phyloP scores from a whole-genome alignment of 805 yeast species.

The Ogataea degrootiae region DNA sequence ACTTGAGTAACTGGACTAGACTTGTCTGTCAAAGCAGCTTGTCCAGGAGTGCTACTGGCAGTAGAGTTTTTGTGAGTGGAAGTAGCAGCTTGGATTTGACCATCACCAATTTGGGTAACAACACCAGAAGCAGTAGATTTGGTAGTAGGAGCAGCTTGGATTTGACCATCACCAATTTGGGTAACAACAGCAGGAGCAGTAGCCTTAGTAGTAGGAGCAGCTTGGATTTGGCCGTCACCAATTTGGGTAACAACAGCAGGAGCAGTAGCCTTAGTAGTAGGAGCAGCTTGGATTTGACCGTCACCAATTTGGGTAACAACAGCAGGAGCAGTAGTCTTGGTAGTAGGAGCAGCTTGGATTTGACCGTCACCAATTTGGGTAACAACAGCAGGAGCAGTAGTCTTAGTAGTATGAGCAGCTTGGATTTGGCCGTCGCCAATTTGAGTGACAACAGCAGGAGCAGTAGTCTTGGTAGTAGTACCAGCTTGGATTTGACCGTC shows the following conservation, averaged over 20 bases:
- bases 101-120: slow-evolving; percentile 36
- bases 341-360: slow-evolving; percentile 42
- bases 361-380: slow-evolving; percentile 63
- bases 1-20: slow-evolving; percentile 26
- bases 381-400: slow-evolving; percentile 35
- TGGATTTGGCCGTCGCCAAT: slow-evolving; percentile 54
- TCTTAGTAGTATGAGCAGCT: slow-evolving; percentile 24
- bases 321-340: slow-evolving; percentile 28
- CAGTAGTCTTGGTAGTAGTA: slow-evolving; percentile 27
- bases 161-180: slow-evolving; percentile 31
- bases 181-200: slow-evolving; percentile 32
- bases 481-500: slow-evolving; percentile 39
- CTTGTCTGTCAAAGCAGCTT: slow-evolving; percentile 28
- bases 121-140: slow-evolving; percentile 22
- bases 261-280: slow-evolving; percentile 20
- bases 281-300: slow-evolving; percentile 55
- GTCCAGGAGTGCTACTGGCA: slow-evolving; percentile 24
- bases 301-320: slow-evolving; percentile 26
- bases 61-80: slow-evolving; percentile 30
- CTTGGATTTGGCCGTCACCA: slow-evolving; percentile 25
- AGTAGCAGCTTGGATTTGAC: slow-evolving; percentile 22
- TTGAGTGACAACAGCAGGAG: slow-evolving; percentile 44
- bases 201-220: slow-evolving; percentile 26
- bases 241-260: slow-evolving; percentile 31
- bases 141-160: slow-evolving; percentile 26